These are phyloP conservation scores for Castanospermum australe DNA, from an alignment of 306 rosid species.

Conservation along the genomic window DNA sequence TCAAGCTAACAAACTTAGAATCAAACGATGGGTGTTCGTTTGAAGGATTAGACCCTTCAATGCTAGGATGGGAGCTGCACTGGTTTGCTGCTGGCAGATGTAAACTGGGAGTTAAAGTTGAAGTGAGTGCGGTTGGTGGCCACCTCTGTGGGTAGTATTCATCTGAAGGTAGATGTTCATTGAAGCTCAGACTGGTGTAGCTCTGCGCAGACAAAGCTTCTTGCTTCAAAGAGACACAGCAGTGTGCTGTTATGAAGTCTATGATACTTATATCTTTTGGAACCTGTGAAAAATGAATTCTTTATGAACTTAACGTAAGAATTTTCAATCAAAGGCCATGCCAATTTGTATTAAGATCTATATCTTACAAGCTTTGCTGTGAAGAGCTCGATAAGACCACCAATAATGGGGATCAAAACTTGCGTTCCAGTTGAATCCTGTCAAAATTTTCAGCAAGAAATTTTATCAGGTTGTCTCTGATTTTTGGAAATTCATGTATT, in stretches of 20 bases:
- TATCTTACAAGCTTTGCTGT: constrained; percentile 52
- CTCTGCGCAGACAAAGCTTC: constrained; percentile 33
- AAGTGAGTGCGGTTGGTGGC: constrained; percentile 3
- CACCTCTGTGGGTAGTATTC: constrained; percentile 13
- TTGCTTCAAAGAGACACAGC: constrained; percentile 42
- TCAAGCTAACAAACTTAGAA: constrained; percentile 23
- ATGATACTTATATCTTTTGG: constrained; percentile 50
- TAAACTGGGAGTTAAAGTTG: constrained; percentile 31
- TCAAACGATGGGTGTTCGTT: constrained; percentile 40
- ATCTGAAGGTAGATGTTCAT: constrained; percentile 29
- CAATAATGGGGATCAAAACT: constrained; percentile 66
- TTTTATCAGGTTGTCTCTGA: neutral
- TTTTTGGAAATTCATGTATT: neutral
- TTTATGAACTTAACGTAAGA: neutral
- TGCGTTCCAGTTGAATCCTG: constrained; percentile 66
- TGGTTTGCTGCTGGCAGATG: constrained; percentile 29
- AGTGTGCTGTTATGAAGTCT: constrained; percentile 51
- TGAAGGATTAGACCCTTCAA: constrained; percentile 65
- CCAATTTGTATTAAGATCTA: neutral
- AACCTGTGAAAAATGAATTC: constrained; percentile 46
- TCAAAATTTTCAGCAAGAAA: constrained; percentile 13
- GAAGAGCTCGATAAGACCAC: constrained; percentile 81
- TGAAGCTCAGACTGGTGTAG: constrained; percentile 27
- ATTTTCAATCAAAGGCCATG: neutral
- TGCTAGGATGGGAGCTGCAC: constrained; percentile 46